A percentile compares a stretch with the other conserved stretches of the same genome.
These are phyloP conservation scores for Diaporthe sp. DNA, from an alignment of 2,329 filamentous ascomycete species.

Conservation along the genomic window DNA sequence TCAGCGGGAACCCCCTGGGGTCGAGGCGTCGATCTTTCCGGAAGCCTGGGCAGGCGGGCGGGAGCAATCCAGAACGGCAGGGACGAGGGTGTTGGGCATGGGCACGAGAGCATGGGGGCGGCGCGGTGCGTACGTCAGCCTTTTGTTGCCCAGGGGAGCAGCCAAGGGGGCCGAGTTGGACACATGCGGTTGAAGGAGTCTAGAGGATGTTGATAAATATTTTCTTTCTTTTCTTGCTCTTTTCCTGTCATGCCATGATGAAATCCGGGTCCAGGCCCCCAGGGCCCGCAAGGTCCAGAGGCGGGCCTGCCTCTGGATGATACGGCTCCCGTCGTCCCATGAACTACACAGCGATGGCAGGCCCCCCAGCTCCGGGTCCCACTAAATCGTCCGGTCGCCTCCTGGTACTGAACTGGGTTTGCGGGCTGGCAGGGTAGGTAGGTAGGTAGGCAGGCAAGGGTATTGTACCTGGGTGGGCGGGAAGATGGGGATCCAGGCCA, in stretches of 20 bases:
- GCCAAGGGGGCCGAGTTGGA: background rate
- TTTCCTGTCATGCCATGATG: background rate
- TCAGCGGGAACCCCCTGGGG: background rate
- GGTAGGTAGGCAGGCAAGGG: background rate
- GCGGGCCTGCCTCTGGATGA: background rate
- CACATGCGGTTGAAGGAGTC: background rate
- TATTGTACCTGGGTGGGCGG: background rate
- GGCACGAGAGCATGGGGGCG: background rate
- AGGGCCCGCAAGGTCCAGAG: too few relatives aligned
- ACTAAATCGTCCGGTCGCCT: constrained; percentile 35
- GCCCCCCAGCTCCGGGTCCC: background rate
- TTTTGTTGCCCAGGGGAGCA: background rate
- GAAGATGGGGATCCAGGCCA: background rate
- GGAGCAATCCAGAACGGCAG: background rate
- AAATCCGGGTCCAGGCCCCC: background rate
- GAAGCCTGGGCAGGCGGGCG: constrained; percentile 8
- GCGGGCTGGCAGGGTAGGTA: background rate
- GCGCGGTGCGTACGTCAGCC: constrained; percentile 17
- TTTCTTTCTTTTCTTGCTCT: too few relatives aligned
- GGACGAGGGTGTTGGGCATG: background rate
- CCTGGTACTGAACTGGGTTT: background rate
- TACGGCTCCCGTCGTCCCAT: constrained; percentile 14
- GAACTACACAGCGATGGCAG: background rate
- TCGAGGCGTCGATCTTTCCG: constrained; percentile 22
- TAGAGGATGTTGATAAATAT: too few relatives aligned